A percentile compares a stretch with the other conserved stretches of the same genome.
These are phyloP conservation scores for Aspergillus thermomutatus DNA, from an alignment of 2,329 filamentous ascomycete species.

Conservation along the genomic window DNA sequence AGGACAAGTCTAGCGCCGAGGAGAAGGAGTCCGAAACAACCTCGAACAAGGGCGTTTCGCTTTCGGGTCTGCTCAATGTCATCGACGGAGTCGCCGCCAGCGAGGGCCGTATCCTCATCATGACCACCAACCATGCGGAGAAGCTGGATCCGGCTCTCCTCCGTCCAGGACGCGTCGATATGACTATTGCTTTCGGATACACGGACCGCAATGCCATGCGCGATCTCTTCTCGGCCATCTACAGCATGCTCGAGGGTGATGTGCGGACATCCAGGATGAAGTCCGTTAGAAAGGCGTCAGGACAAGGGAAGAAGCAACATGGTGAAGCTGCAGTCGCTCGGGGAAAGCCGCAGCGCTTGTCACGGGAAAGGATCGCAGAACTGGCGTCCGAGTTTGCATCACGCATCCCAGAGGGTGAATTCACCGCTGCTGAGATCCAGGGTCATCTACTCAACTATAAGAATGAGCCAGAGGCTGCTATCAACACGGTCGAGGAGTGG, in stretches of 20 bases:
- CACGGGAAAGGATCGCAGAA: conserved; percentile 16
- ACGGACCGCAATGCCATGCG: conserved; percentile 34
- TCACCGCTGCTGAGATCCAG: conserved; percentile 42
- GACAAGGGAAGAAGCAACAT: neutral
- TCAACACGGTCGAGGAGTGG: conserved; percentile 31
- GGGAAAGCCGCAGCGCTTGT: conserved; percentile 5
- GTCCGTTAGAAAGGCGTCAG: neutral
- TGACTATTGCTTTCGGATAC: conserved; percentile 56
- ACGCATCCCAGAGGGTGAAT: conserved; percentile 29
- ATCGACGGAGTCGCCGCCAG: conserved; percentile 67
- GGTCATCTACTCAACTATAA: conserved; percentile 39
- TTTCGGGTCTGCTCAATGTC: conserved; percentile 67
- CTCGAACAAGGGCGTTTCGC: conserved; percentile 49
- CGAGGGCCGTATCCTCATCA: conserved; percentile 68
- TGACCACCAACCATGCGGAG: conserved; percentile 68
- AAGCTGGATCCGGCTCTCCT: conserved; percentile 63
- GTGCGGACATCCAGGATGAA: conserved; percentile 8
- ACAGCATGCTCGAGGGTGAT: conserved; percentile 31
- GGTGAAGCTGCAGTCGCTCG: neutral
- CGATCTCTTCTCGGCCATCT: conserved; percentile 41
- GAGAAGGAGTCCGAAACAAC: conserved; percentile 13
- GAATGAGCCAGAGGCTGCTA: conserved; percentile 28
- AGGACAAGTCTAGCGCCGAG: conserved; percentile 11
- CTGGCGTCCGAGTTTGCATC: conserved; percentile 32
- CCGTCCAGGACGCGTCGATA: conserved; percentile 65